Evolutionary conservation across 148 eudicot species (phyloP).

Genomic region (Chenopodium quinoa): DNA sequence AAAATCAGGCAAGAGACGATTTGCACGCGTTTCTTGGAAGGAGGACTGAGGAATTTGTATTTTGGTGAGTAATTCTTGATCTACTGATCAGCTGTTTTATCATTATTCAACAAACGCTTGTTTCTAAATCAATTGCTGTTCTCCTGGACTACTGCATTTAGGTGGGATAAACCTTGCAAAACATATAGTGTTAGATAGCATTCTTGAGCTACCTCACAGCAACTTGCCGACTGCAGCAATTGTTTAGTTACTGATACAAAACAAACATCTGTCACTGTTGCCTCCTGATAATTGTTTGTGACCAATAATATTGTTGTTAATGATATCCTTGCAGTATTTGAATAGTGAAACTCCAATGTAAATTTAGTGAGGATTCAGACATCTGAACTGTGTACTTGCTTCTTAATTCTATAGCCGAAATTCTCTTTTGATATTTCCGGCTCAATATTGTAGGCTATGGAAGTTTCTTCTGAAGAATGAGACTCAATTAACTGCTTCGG

Average conservation of each 20-base stretch:
- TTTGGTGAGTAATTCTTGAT: slow-evolving; percentile 37
- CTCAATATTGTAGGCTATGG: slow-evolving; percentile 42
- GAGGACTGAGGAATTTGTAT: slow-evolving; percentile 43
- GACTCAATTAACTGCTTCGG: slow-evolving; percentile 10
- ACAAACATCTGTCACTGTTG: neutral
- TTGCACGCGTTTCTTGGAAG: slow-evolving; percentile 52
- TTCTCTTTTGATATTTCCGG: neutral
- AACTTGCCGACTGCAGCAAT: neutral
- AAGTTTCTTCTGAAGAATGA: slow-evolving; percentile 29
- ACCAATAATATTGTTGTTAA: neutral
- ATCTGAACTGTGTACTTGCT: slow-evolving; percentile 7
- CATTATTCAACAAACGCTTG: neutral
- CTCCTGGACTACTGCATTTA: neutral
- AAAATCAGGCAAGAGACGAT: slow-evolving; percentile 46
- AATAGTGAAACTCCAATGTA: neutral
- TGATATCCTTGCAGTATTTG: neutral
- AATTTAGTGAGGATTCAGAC: neutral
- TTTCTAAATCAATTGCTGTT: neutral
- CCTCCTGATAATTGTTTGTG: neutral
- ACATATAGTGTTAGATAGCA: neutral
- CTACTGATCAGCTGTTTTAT: neutral
- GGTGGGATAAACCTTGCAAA: neutral
- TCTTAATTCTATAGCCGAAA: neutral
- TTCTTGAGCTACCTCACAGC: neutral
- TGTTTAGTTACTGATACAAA: neutral